Evolutionary conservation across 2,329 filamentous ascomycete genomes (phyloP).

Genomic region (Macroventuria anomochaeta): DNA sequence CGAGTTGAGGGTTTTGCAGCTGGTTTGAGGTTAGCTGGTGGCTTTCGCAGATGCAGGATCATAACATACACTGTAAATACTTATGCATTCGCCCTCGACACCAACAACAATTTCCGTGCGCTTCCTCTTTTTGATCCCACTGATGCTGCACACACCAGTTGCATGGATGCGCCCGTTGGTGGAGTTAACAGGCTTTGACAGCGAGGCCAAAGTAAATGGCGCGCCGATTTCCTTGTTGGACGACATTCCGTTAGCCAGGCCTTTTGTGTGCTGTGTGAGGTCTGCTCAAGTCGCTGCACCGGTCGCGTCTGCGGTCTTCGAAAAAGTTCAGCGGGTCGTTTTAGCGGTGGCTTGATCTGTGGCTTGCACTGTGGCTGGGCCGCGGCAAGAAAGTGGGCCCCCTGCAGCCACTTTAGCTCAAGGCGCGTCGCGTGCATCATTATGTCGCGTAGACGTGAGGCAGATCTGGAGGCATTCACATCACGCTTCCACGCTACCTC

Average conservation of each 20-base stretch:
- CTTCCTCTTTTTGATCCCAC: conserved; percentile 65
- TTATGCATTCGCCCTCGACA: conserved; percentile 67
- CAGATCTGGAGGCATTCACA: neutral
- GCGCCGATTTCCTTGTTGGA: conserved; percentile 45
- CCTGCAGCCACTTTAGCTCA: conserved; percentile 13
- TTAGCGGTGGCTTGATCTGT: conserved; percentile 7
- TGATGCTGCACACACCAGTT: conserved; percentile 60
- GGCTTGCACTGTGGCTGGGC: neutral
- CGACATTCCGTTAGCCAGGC: conserved; percentile 47
- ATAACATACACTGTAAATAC: conserved; percentile 67
- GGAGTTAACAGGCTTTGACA: conserved; percentile 53
- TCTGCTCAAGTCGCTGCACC: conserved; percentile 31
- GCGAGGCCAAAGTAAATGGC: conserved; percentile 52
- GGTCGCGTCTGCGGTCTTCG: conserved; percentile 22
- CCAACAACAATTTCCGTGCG: conserved; percentile 66
- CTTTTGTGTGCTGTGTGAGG: conserved; percentile 19
- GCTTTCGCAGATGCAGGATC: conserved; percentile 2
- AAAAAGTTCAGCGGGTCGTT: conserved; percentile 6
- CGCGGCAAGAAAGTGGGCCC: neutral
- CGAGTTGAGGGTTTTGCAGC: conserved; percentile 66
- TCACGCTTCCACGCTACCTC: conserved; percentile 7
- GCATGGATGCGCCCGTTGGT: conserved; percentile 51
- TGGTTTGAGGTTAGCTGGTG: conserved; percentile 37
- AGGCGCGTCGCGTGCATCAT: conserved; percentile 22
- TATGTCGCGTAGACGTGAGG: conserved; percentile 9